phyloP scores from a whole-genome alignment of 352 stramenopile species.

The Pythium sukuiense region DNA sequence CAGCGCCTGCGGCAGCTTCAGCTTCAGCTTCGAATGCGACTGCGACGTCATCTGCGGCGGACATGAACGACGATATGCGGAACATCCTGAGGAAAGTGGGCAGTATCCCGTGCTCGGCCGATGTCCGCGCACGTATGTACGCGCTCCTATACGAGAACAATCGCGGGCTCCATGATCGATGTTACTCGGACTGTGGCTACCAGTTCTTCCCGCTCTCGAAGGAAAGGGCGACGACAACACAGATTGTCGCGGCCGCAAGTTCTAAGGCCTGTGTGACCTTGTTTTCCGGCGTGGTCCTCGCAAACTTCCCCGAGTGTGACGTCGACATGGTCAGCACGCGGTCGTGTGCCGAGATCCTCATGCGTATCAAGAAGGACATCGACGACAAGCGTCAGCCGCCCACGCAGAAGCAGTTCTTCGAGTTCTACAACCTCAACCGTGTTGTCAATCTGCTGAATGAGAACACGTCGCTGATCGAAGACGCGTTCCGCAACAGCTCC shows the following conservation, averaged over 20 bases:
- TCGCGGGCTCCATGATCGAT: conserved; percentile 47
- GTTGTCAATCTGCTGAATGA: conserved; percentile 32
- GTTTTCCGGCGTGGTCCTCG: conserved; percentile 22
- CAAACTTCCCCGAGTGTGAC: conserved; percentile 42
- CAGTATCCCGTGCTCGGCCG: conserved; percentile 17
- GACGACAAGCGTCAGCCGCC: conserved; percentile 18
- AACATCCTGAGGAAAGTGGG: conserved; percentile 24
- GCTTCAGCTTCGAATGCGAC: not conserved
- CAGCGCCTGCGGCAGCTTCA: not conserved
- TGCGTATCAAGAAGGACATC: conserved; percentile 32
- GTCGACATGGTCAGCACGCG: conserved; percentile 33
- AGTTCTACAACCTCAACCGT: conserved; percentile 36
- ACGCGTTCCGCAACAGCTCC: conserved; percentile 19
- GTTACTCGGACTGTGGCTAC: conserved; percentile 47
- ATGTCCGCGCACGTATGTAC: conserved; percentile 15
- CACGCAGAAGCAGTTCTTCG: conserved; percentile 29
- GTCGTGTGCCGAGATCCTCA: conserved; percentile 26
- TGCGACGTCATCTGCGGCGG: not conserved
- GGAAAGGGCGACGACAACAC: conserved; percentile 39
- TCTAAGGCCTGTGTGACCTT: conserved; percentile 36
- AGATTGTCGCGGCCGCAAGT: conserved; percentile 38
- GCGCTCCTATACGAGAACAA: conserved; percentile 55
- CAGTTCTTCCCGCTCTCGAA: conserved; percentile 60
- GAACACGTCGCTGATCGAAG: conserved; percentile 31
- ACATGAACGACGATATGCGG: conserved; percentile 26